Percentiles rank a stretch among this genome's conserved stretches.
Conservation (phyloP, 768 basidiomycete species). For the Xerocomus potaroensis region DNA sequence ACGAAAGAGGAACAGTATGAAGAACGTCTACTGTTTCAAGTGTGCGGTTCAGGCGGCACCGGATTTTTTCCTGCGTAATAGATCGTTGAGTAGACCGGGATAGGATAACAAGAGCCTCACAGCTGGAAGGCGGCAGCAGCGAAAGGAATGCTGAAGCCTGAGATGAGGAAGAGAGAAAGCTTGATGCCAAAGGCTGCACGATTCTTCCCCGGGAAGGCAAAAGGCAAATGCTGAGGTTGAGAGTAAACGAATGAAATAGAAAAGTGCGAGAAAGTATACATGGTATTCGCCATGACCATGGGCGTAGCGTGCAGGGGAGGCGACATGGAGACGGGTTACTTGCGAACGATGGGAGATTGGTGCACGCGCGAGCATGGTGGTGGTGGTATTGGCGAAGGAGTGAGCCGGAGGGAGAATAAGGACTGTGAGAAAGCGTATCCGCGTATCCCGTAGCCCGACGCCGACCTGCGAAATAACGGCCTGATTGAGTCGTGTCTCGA, state of each 20-base stretch:
- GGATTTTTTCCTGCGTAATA: conserved; percentile 37
- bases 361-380: conserved; percentile 41
- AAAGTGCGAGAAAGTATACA: conserved; percentile 30
- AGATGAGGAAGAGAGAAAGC: conserved; percentile 35
- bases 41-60: conserved; percentile 24
- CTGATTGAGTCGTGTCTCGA: neutral
- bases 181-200: conserved; percentile 41
- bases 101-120: conserved; percentile 41
- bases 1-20: neutral
- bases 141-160: conserved; percentile 68
- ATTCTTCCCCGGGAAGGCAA: conserved; percentile 48
- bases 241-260: neutral
- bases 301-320: conserved; percentile 38
- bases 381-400: conserved; percentile 12
- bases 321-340: conserved; percentile 24
- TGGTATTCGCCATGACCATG: conserved; percentile 52
- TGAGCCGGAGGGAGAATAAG: conserved; percentile 10
- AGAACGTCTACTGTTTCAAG: conserved; percentile 4
- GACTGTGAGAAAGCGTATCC: conserved; percentile 22
- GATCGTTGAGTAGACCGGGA: conserved; percentile 1
- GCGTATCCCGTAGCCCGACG: too few relatives aligned
- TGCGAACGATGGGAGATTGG: conserved; percentile 41
- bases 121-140: conserved; percentile 57
- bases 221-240: conserved; percentile 48
- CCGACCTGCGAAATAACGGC: neutral